Evolutionary conservation across 2,329 filamentous ascomycete species (phyloP), one percentile per base, ranked within the genome.

Genomic region (Calonectria naviculata): DNA sequence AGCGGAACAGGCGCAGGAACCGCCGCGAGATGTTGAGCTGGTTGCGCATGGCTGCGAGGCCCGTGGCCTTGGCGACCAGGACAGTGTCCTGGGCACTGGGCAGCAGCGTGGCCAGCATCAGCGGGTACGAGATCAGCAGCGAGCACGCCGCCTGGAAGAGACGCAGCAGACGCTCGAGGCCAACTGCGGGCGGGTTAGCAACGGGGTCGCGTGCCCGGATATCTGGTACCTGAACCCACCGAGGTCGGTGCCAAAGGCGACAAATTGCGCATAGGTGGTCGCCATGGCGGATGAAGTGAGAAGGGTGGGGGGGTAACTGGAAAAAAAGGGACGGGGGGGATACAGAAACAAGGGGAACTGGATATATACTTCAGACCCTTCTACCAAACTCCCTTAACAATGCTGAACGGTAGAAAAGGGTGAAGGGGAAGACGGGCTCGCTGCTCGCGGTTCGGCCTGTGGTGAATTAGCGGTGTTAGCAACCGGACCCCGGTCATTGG

Each of bases 1-100:
- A 94, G 76, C 91, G 91, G 80, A 94, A 93, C 68, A 93, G 84
- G 15, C 93, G 90, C 78, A 94, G 87, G 81, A 89, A 91, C 26
- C 92, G 89, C 42, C 93, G 87, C 21, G 83, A 82, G 49, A 89
- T 77, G 72, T 85, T 87, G 65, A 90, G 78, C 44, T 84, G 84
- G 52, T 78, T 72, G 70, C 84, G 83, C 21, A 90, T 77, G 5
- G 74, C 62, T 41, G 75, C 66, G 34, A 86, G 81, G 36, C 82
- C 80, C 10, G 79, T 70, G n/a, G 77, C 78, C 19, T 83, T 80
- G 10, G 80, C 72, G 8, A 80, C 46, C 73, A 80, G 72, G 71
- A 74, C 62, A 52, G 73, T 58, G 26, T 67, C 47, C 13, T 49
- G 73, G 47, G 28, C 71, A 34, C 73, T 58, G 65, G 77, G 71